These are phyloP conservation scores for Penicillium turbatum DNA, from an alignment of 495 filamentous ascomycete genomes.

Conservation along the genomic window DNA sequence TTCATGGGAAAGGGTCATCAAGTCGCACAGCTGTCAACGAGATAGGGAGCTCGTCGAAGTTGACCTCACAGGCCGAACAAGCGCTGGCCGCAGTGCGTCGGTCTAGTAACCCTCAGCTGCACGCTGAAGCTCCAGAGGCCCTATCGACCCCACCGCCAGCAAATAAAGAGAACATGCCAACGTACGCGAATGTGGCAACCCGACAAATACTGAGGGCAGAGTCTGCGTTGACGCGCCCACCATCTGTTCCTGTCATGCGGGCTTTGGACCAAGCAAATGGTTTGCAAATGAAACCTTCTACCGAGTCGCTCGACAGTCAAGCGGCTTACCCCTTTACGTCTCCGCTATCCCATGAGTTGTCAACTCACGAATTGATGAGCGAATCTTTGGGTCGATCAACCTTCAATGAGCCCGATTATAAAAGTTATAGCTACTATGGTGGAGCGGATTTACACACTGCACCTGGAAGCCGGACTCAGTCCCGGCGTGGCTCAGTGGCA, in stretches of 20 bases:
- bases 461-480: conserved; percentile 22
- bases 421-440: conserved; percentile 9
- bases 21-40: conserved; percentile 21
- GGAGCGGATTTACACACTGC: conserved; percentile 24
- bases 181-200: conserved; percentile 28
- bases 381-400: conserved; percentile 30
- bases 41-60: conserved; percentile 19
- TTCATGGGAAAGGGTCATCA: conserved; percentile 36
- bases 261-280: conserved; percentile 13
- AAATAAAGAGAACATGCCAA: conserved; percentile 27
- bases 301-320: conserved; percentile 31
- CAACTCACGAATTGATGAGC: conserved; percentile 25
- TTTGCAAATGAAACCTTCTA: conserved; percentile 33
- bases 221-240: conserved; percentile 18
- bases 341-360: conserved; percentile 29
- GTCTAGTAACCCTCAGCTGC: conserved; percentile 28
- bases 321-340: conserved; percentile 29
- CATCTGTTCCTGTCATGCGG: conserved; percentile 21
- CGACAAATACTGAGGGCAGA: conserved; percentile 18
- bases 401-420: conserved; percentile 36
- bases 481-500: conserved; percentile 25
- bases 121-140: conserved; percentile 9
- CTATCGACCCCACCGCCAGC: not conserved
- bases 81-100: conserved; percentile 40
- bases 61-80: conserved; percentile 33